Evolutionary conservation across 1,284 basidiomycete genomes (phyloP).

Genomic region (Porphyrellus sp.): DNA sequence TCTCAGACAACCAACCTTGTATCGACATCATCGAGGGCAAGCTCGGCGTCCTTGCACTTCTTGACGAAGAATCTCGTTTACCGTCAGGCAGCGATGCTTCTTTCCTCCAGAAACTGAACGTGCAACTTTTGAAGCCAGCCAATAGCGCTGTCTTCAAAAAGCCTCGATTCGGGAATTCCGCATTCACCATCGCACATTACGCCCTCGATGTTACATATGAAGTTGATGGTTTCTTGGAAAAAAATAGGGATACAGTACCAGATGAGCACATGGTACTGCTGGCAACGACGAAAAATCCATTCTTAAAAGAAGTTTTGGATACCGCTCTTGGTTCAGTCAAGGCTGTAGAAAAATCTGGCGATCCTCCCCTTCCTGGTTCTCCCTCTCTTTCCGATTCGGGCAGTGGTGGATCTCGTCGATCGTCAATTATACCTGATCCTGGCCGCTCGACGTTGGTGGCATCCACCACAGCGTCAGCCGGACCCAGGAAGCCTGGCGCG

Average conservation of each 20-base stretch:
- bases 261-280: slow-evolving; percentile 95
- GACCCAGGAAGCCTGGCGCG: slow-evolving; percentile 63
- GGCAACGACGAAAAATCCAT: slow-evolving; percentile 82
- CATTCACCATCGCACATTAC: slow-evolving; percentile 98
- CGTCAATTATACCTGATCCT: slow-evolving; percentile 81
- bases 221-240: slow-evolving; percentile 97
- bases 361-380: slow-evolving; percentile 58
- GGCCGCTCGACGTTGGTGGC: slow-evolving; percentile 72
- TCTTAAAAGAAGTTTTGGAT: slow-evolving; percentile 94
- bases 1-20: slow-evolving; percentile 97
- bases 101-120: slow-evolving; percentile 92
- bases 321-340: slow-evolving; percentile 78
- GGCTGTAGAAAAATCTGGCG: slow-evolving; percentile 45
- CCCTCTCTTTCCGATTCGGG: slow-evolving; percentile 72
- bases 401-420: slow-evolving; percentile 69
- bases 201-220: slow-evolving; percentile 98
- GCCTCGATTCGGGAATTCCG: slow-evolving; percentile 93
- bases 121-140: slow-evolving; percentile 82
- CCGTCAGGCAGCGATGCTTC: slow-evolving; percentile 92
- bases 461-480: slow-evolving; percentile 38
- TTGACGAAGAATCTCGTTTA: slow-evolving; percentile 97
- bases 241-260: slow-evolving; percentile 98
- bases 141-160: slow-evolving; percentile 95
- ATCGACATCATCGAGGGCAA: slow-evolving; percentile 99
- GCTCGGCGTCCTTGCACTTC: slow-evolving; percentile 89